Percentiles rank a stretch among this genome's conserved stretches.
These are phyloP conservation scores for Gossypium raimondii DNA, from an alignment of 345 rosid genomes.

Conservation along the genomic window DNA sequence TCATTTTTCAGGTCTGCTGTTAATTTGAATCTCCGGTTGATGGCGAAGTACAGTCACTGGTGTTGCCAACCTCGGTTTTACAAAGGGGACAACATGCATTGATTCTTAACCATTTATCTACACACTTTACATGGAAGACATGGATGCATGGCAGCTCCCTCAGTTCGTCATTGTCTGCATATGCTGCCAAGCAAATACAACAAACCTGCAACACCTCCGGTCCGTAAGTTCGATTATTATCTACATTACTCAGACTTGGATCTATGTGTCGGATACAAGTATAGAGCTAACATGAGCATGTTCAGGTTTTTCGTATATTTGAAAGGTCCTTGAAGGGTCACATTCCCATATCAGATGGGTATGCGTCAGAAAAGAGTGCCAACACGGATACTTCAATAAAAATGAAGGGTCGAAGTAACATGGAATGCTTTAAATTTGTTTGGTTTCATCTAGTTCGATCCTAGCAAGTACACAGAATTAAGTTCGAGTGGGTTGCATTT, in stretches of 20 bases:
- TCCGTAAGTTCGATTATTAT: background rate
- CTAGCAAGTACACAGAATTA: background rate
- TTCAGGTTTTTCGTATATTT: too few relatives aligned
- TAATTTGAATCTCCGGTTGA: constrained; percentile 21
- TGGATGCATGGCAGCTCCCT: constrained; percentile 65
- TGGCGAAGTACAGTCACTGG: constrained; percentile 22
- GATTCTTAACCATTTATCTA: constrained; percentile 75
- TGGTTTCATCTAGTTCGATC: background rate
- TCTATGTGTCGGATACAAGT: too few relatives aligned
- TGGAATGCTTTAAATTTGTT: background rate
- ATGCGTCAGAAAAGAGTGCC: background rate
- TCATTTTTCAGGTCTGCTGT: background rate
- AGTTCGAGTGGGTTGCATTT: background rate
- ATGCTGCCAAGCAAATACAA: constrained; percentile 66
- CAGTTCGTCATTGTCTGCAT: constrained; percentile 56
- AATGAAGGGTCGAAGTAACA: too few relatives aligned
- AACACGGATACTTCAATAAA: background rate
- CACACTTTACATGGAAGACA: constrained; percentile 61
- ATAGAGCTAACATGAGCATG: too few relatives aligned
- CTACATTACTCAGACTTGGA: background rate
- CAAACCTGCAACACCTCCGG: constrained; percentile 40
- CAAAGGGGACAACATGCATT: constrained; percentile 82
- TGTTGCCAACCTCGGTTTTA: constrained; percentile 54
- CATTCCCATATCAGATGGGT: background rate
- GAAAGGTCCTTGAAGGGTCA: too few relatives aligned